Percentiles rank a stretch among this genome's conserved stretches.
Conservation (phyloP, 371 early-diverging fungal genomes). For the Mucor racemosus region DNA sequence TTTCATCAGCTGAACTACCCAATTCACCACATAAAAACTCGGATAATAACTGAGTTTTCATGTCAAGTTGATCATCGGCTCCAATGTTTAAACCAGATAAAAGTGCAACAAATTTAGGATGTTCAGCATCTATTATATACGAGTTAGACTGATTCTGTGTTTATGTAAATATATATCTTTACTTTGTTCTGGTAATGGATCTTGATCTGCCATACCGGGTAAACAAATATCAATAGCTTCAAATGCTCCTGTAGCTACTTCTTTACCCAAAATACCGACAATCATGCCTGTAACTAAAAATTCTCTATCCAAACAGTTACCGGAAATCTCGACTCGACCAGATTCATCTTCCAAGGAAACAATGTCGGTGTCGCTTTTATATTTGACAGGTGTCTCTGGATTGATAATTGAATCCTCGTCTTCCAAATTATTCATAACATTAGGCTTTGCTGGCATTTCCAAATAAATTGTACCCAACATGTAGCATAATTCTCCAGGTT, state of each 20-base stretch:
- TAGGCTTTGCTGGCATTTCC: constrained; percentile 86
- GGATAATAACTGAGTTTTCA: constrained; percentile 71
- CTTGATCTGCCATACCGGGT: constrained; percentile 69
- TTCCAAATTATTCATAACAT: constrained; percentile 83
- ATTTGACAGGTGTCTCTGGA: constrained; percentile 69
- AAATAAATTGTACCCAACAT: constrained; percentile 87
- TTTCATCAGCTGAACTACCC: constrained; percentile 58
- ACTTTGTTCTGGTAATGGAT: constrained; percentile 24
- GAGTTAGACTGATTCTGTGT: background rate
- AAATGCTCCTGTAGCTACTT: constrained; percentile 74
- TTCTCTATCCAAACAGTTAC: constrained; percentile 50
- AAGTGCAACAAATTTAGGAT: constrained; percentile 71
- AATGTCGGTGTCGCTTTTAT: constrained; percentile 63
- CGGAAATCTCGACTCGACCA: constrained; percentile 78
- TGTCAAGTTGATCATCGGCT: constrained; percentile 37
- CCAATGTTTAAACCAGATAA: constrained; percentile 83
- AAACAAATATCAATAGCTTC: constrained; percentile 84
- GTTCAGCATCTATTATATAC: background rate
- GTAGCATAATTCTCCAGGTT: constrained; percentile 64
- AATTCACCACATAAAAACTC: constrained; percentile 84
- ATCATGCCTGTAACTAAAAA: constrained; percentile 77
- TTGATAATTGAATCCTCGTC: constrained; percentile 72
- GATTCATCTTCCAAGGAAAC: constrained; percentile 91
- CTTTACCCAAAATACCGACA: constrained; percentile 78
- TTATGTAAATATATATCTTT: background rate